Base-by-base conservation (phyloP, 2,329 filamentous ascomycete genomes). In the Xylaria sp. region DNA sequence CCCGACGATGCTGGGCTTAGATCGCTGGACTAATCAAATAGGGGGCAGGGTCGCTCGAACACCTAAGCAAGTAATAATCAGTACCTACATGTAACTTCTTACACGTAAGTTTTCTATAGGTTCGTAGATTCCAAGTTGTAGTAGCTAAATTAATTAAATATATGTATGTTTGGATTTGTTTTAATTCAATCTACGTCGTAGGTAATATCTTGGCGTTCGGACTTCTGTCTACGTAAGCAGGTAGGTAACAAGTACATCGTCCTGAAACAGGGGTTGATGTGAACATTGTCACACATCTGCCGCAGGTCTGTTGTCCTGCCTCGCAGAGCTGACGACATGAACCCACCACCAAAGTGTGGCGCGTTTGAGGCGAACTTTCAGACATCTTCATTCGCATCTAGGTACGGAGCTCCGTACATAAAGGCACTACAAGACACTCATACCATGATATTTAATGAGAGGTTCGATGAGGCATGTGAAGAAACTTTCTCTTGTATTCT, bases 221-320 rank as follows among this genome's bases (percentile, higher is more conserved):
- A 47, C 30, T 54, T 7, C 47, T 14, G 14, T 58, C n/a, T 45
- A 30, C 34, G 34, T 36, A 36, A 36, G 12, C 14, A 12, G 19
- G 11, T 32, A 12, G 19, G 11, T 17, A 4, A 57, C 24, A 11
- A 57, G 50, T 30, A 1, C 39, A 32, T 47, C 32, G 12, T 60
- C 19, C 42, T 70, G 68, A 70, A 70, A 70, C 68, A 61, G 39
- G 59, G 57, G 61, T 42, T 21, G 21, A 12, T 55, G 61, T 56
- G 50, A 45, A 48, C 54, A 53, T 70, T 70, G 68, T 68, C 51
- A 68, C 68, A 70, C 30, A 55, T 68, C 36, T 65, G 65, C 65
- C 57, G 65, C 68, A 70, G 53, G 50, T 58, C 30, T 24, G 24
- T 14, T n/a, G 32, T 57, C 32, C 12, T 51, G 3, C 21, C 55